These are phyloP conservation scores for Vanilla planifolia DNA, from an alignment of 106 monocot species.

Conservation along the genomic window DNA sequence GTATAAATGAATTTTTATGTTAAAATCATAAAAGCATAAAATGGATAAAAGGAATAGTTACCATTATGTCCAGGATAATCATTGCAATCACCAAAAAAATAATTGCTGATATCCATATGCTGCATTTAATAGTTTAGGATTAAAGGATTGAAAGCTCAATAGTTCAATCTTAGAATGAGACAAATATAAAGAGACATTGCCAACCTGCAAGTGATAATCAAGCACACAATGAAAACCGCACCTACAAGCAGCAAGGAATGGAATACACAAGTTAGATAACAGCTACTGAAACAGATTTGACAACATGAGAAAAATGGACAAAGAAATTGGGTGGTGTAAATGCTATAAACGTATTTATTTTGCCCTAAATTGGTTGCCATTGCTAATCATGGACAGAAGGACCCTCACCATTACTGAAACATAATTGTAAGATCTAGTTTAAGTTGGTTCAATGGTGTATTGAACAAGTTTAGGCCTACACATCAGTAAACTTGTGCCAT, in stretches of 20 bases:
- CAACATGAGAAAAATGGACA: background rate
- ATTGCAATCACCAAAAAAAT: conserved; percentile 79
- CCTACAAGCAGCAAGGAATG: conserved; percentile 39
- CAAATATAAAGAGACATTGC: background rate
- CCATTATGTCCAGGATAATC: conserved; percentile 96
- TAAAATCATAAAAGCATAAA: background rate
- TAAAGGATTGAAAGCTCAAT: conserved; percentile 5
- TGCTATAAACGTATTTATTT: too few relatives aligned
- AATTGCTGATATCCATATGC: conserved; percentile 80
- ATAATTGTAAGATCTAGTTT: too few relatives aligned
- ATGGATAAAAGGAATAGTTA: conserved; percentile 19
- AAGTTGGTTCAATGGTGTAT: too few relatives aligned
- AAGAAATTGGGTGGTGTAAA: background rate
- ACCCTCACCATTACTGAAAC: too few relatives aligned
- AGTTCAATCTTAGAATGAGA: background rate
- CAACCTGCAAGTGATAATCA: conserved; percentile 78
- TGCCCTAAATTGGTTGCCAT: too few relatives aligned
- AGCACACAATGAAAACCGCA: conserved; percentile 82
- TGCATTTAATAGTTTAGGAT: conserved; percentile 28
- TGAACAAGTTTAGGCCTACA: too few relatives aligned
- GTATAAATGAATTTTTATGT: background rate
- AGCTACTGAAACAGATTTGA: background rate
- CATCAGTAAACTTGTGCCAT: too few relatives aligned
- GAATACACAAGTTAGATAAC: background rate
- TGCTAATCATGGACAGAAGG: too few relatives aligned